Evolutionary conservation across 192 early-diverging fungal genomes (phyloP), one percentile per base, ranked within the genome.

Genomic region (Coemansia sp.): DNA sequence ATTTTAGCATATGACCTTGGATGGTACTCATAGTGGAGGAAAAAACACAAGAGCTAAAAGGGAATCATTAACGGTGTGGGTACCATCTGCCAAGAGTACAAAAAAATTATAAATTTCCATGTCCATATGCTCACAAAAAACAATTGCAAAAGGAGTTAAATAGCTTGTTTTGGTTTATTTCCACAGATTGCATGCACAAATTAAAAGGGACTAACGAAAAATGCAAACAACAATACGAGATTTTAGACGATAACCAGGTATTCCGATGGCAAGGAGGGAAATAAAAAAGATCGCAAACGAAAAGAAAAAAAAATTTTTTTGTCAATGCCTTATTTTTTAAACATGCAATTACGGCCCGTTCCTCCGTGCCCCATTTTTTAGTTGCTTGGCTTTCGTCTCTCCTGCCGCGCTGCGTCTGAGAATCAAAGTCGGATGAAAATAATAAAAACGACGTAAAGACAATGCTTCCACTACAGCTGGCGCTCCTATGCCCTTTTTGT

Each of bases 151-250:
- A 47, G n/a, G 11, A 11, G 11, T 47, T 11, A 6, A 5, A 47
- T 15, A 15, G 46, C 46, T n/a, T 47, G 11, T 47, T 47, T 47
- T 47, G 12, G 46, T n/a, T n/a, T 47, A 47, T 47, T 47, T n/a
- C 46, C 11, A 26, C 54, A 56, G 54, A 9, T 56, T 26, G 54
- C 54, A 56, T 56, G 54, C 55, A 10, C 55, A 56, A 56, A 56
- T 56, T 56, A 56, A 52, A 52, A n/a, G 15, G 8, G 10, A 22
- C 18, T 18, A 52, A n/a, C 51, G 18, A n/a, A 52, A 32, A 32
- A 32, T 32, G 32, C 32, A 32, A 32, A 32, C 32, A 32, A 32
- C 32, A 32, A 32, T 32, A 4, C 32, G 32, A 32, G 32, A 32
- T 32, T 32, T 32, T 32, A 32, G 32, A 32, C 32, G 32, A 32